Percentiles rank a stretch among this genome's conserved stretches.
Conservation (phyloP, 768 basidiomycete species). For the Xerocomellus amylosporus region DNA sequence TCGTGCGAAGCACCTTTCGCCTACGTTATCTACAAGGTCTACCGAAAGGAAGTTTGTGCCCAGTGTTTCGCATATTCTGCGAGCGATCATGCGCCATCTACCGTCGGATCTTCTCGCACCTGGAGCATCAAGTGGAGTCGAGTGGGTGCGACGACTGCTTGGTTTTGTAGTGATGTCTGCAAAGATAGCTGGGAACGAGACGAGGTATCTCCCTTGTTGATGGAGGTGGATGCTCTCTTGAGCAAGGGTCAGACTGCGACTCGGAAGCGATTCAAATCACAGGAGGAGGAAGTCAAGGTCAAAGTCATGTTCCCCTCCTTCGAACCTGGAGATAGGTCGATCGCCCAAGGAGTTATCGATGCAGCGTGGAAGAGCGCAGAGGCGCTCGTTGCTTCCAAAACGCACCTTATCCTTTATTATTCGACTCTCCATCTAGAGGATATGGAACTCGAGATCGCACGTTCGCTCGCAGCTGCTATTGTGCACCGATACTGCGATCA, state of each 20-base stretch:
- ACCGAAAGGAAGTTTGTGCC: constrained; percentile 64
- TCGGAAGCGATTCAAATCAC: constrained; percentile 29
- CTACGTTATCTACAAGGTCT: constrained; percentile 57
- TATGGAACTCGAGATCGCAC: constrained; percentile 56
- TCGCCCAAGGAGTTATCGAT: constrained; percentile 44
- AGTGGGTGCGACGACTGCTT: constrained; percentile 41
- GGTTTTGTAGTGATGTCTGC: constrained; percentile 57
- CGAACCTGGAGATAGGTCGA: constrained; percentile 5
- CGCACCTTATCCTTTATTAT: constrained; percentile 23
- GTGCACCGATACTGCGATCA: constrained; percentile 39
- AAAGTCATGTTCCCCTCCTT: constrained; percentile 18
- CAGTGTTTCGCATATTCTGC: constrained; percentile 60
- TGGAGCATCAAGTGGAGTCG: constrained; percentile 43
- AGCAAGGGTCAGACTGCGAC: constrained; percentile 33
- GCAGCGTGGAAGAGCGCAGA: constrained; percentile 46
- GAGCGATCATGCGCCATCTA: constrained; percentile 22
- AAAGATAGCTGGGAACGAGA: constrained; percentile 42
- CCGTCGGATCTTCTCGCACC: constrained; percentile 28
- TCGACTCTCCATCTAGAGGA: constrained; percentile 41
- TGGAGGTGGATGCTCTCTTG: constrained; percentile 34
- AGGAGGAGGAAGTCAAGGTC: constrained; percentile 19
- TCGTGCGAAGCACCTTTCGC: constrained; percentile 50
- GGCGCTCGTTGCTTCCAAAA: constrained; percentile 24
- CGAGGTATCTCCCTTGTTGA: constrained; percentile 31
- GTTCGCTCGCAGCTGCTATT: constrained; percentile 52